Evolutionary conservation across 2,329 filamentous ascomycete genomes (phyloP).

Genomic region (Fusarium goolgardi): DNA sequence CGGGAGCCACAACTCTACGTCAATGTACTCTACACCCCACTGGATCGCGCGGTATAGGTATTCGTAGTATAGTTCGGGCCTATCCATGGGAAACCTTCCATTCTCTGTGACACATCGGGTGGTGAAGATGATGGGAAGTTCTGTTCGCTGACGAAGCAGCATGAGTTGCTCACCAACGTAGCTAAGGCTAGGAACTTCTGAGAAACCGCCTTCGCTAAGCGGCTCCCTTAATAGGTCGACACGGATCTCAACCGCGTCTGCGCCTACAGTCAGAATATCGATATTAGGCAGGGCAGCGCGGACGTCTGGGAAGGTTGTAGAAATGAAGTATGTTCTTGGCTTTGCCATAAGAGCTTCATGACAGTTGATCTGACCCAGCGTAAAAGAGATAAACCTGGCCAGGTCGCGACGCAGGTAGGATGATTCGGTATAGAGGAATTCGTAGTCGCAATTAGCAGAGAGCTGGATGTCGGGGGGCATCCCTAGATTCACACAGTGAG

Average conservation of each 20-base stretch:
- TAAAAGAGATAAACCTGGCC: conserved; percentile 81
- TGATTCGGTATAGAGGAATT: conserved; percentile 82
- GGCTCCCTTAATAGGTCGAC: conserved; percentile 85
- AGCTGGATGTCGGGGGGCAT: conserved; percentile 75
- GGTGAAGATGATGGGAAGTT: conserved; percentile 91
- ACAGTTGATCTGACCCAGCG: conserved; percentile 80
- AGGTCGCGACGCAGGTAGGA: conserved; percentile 80
- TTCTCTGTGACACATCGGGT: conserved; percentile 85
- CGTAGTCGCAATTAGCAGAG: conserved; percentile 80
- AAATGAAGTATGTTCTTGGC: conserved; percentile 83
- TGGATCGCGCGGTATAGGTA: conserved; percentile 87
- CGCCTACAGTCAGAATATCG: conserved; percentile 87
- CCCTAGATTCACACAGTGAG: conserved; percentile 77
- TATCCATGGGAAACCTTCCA: conserved; percentile 85
- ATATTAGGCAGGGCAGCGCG: conserved; percentile 84
- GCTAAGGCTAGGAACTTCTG: conserved; percentile 77
- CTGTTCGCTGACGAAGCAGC: conserved; percentile 83
- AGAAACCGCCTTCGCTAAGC: conserved; percentile 69
- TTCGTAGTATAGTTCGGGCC: conserved; percentile 78
- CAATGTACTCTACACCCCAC: conserved; percentile 91
- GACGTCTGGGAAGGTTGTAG: conserved; percentile 88
- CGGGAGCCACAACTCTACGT: conserved; percentile 88
- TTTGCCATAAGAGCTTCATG: conserved; percentile 83
- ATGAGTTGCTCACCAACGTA: conserved; percentile 90
- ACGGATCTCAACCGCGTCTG: conserved; percentile 85